Percentiles rank a stretch among this genome's conserved stretches.
Conservation (phyloP, 495 filamentous ascomycete genomes). For the Pyrenula aspistea region DNA sequence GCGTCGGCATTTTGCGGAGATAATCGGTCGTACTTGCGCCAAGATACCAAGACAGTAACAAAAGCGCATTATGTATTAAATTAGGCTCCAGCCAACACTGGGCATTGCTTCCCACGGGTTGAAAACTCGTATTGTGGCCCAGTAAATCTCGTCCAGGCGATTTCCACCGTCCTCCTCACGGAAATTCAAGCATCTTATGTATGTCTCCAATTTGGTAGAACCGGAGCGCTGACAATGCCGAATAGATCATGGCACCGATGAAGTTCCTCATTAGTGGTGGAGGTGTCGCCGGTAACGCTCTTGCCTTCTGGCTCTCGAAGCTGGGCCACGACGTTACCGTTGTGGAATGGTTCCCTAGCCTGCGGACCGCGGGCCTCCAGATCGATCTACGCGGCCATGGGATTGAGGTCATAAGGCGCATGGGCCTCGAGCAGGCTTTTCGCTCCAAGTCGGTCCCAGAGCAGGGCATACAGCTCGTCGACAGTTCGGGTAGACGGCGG, state of each 20-base stretch:
- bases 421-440: conserved; percentile 24
- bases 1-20: too few species aligned
- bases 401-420: conserved; percentile 19
- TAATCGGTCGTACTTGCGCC: too few species aligned
- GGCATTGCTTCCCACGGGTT: too few species aligned
- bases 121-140: too few species aligned
- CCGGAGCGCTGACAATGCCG: not conserved
- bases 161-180: too few species aligned
- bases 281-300: conserved; percentile 21
- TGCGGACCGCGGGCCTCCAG: conserved; percentile 23
- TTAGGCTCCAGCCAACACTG: too few species aligned
- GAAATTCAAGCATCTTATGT: too few species aligned
- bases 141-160: too few species aligned
- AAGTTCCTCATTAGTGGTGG: conserved; percentile 38
- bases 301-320: conserved; percentile 27
- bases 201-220: too few species aligned
- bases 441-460: conserved; percentile 14
- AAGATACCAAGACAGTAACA: too few species aligned
- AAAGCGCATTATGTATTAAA: too few species aligned
- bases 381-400: conserved; percentile 29
- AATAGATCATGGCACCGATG: conserved; percentile 10
- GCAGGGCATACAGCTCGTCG: conserved; percentile 21
- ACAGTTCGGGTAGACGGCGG: conserved; percentile 10
- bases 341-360: conserved; percentile 21
- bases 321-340: conserved; percentile 22